Evolutionary conservation across 805 yeast genomes (phyloP).

Genomic region (Cyberlindnera mrakii): DNA sequence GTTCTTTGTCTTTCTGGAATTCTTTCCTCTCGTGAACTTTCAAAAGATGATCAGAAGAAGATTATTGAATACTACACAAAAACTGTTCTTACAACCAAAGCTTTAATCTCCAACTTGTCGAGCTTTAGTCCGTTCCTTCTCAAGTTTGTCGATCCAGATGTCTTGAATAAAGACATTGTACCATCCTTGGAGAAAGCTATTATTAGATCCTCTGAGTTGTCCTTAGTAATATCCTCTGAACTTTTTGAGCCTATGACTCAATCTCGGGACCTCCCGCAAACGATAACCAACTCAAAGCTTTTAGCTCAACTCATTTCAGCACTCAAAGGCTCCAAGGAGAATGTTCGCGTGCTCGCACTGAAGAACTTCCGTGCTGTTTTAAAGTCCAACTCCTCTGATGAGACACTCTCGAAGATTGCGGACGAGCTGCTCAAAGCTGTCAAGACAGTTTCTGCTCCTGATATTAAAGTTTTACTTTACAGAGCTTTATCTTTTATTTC

Average conservation of each 20-base stretch:
- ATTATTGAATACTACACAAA: slow-evolving; percentile 27
- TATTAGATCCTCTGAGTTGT: slow-evolving; percentile 71
- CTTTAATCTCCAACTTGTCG: slow-evolving; percentile 30
- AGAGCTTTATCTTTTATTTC: slow-evolving; percentile 34
- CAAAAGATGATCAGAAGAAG: slow-evolving; percentile 20
- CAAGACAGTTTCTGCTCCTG: slow-evolving; percentile 56
- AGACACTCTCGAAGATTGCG: slow-evolving; percentile 30
- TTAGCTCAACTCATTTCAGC: slow-evolving; percentile 45
- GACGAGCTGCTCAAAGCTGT: slow-evolving; percentile 52
- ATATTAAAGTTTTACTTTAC: slow-evolving; percentile 53
- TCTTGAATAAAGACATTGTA: slow-evolving; percentile 34
- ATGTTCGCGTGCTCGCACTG: slow-evolving; percentile 37
- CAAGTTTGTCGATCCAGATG: slow-evolving; percentile 34
- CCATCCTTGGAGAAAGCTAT: slow-evolving; percentile 70
- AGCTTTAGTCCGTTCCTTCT: slow-evolving; percentile 40
- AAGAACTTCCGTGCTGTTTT: slow-evolving; percentile 26
- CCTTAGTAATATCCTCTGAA: slow-evolving; percentile 51
- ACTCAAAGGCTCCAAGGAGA: slow-evolving; percentile 65
- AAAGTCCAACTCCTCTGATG: slow-evolving; percentile 27
- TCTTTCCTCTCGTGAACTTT: slow-evolving; percentile 23
- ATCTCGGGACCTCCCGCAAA: slow-evolving; percentile 36
- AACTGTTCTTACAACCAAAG: slow-evolving; percentile 41
- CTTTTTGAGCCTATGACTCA: slow-evolving; percentile 32
- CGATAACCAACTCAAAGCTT: slow-evolving; percentile 40
- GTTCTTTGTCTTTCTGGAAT: slow-evolving; percentile 31